These are phyloP conservation scores for Mucor ambiguus DNA, from an alignment of 371 early-diverging fungal species.

Conservation along the genomic window DNA sequence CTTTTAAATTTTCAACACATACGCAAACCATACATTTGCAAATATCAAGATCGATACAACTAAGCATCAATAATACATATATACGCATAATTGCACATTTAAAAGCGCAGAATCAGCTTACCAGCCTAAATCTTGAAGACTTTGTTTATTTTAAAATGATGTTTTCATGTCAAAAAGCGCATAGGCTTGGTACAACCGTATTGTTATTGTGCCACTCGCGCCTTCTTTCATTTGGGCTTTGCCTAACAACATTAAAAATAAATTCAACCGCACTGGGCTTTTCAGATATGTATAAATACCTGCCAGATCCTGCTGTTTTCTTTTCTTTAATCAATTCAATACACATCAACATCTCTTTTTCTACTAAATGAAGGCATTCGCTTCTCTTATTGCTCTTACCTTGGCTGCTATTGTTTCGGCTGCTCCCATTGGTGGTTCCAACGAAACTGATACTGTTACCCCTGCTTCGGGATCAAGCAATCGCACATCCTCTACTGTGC, in stretches of 20 bases:
- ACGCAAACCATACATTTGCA: background rate
- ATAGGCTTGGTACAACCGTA: background rate
- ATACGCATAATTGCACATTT: background rate
- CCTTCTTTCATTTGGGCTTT: constrained; percentile 4
- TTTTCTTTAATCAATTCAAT: background rate
- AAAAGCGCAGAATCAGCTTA: background rate
- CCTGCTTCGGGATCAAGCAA: background rate
- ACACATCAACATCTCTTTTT: background rate
- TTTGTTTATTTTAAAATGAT: background rate
- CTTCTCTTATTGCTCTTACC: constrained; percentile 6
- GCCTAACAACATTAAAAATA: background rate
- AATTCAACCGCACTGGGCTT: background rate
- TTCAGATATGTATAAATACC: background rate
- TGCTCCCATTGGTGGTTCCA: constrained; percentile 4
- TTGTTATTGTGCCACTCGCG: constrained; percentile 3
- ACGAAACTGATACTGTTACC: background rate
- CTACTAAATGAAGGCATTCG: constrained; percentile 2
- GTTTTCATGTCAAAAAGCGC: background rate
- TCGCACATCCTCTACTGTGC: background rate
- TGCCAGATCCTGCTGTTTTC: background rate
- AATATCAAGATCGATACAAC: background rate
- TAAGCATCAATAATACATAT: background rate
- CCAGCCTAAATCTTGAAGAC: background rate
- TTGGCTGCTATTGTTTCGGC: constrained; percentile 9
- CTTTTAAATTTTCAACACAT: background rate